A percentile compares a stretch with the other conserved stretches of the same genome.
Evolutionary conservation across 257 asterid species (phyloP).

Genomic region (Haberlea rhodopensis): DNA sequence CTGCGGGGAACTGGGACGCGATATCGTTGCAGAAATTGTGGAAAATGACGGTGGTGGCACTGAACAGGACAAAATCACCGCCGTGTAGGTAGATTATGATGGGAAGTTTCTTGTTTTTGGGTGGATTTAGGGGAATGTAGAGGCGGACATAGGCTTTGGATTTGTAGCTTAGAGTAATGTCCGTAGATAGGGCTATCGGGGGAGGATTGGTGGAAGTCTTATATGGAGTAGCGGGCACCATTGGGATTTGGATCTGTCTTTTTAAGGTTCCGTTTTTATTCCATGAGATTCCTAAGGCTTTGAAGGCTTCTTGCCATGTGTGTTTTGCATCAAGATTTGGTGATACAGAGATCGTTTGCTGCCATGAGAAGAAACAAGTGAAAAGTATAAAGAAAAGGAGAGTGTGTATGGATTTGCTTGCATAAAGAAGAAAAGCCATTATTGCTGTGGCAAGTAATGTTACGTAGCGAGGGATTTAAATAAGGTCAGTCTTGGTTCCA

Average conservation of each 20-base stretch:
- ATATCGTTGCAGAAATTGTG: slow-evolving; percentile 39
- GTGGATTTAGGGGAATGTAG: slow-evolving; percentile 27
- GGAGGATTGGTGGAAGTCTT: not conserved
- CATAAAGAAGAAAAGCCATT: not conserved
- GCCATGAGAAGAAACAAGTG: not conserved
- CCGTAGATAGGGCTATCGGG: slow-evolving; percentile 30
- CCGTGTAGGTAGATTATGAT: slow-evolving; percentile 41
- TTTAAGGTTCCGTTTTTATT: slow-evolving; percentile 33
- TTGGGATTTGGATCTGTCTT: slow-evolving; percentile 27
- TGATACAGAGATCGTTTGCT: not conserved
- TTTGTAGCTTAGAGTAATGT: slow-evolving; percentile 18
- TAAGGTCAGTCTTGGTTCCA: no score
- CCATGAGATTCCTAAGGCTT: slow-evolving; percentile 33
- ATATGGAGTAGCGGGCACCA: slow-evolving; percentile 29
- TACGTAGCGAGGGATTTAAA: no score
- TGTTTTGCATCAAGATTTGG: not conserved
- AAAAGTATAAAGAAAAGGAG: no score
- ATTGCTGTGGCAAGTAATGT: not conserved
- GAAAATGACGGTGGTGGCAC: slow-evolving; percentile 39
- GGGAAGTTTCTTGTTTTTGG: slow-evolving; percentile 27
- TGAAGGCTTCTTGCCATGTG: slow-evolving; percentile 36
- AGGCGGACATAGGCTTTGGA: slow-evolving; percentile 31
- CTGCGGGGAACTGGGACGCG: slow-evolving; percentile 32
- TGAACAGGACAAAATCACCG: slow-evolving; percentile 40
- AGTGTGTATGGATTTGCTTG: not conserved